Conservation (phyloP, 2,329 filamentous ascomycete species). For the Xylariaceae sp. region DNA sequence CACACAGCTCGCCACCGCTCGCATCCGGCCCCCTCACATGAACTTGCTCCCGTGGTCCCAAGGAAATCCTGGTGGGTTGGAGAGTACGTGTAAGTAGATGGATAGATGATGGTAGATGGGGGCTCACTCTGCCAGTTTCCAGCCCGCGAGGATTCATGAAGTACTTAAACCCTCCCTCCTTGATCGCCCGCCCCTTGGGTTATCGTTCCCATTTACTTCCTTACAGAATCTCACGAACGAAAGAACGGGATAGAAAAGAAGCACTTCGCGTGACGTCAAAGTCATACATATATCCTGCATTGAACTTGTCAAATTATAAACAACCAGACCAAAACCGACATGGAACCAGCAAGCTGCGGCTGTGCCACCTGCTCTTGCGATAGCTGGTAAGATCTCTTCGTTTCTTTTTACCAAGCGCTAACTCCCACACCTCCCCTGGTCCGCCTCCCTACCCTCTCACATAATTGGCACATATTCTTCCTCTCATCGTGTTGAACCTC, state of each 20-base stretch:
- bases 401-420: background rate
- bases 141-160: too few species aligned
- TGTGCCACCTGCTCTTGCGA: conserved; percentile 32
- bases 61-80: background rate
- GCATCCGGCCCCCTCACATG: background rate
- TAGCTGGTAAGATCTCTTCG: conserved; percentile 25
- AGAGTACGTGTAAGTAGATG: background rate
- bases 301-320: conserved; percentile 17
- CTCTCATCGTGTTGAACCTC: background rate
- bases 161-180: too few species aligned
- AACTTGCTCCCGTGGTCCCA: background rate
- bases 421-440: background rate
- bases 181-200: too few species aligned
- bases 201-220: background rate
- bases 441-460: background rate
- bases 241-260: too few species aligned
- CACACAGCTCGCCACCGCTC: background rate
- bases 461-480: background rate
- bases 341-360: conserved; percentile 31
- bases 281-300: conserved; percentile 8
- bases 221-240: too few species aligned
- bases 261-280: conserved; percentile 3
- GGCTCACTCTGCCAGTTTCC: too few species aligned
- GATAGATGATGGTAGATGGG: background rate
- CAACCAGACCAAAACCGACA: conserved; percentile 15